Conservation (phyloP, 1,139 yeast species). For the Pneumocystis wakefieldiae region DNA sequence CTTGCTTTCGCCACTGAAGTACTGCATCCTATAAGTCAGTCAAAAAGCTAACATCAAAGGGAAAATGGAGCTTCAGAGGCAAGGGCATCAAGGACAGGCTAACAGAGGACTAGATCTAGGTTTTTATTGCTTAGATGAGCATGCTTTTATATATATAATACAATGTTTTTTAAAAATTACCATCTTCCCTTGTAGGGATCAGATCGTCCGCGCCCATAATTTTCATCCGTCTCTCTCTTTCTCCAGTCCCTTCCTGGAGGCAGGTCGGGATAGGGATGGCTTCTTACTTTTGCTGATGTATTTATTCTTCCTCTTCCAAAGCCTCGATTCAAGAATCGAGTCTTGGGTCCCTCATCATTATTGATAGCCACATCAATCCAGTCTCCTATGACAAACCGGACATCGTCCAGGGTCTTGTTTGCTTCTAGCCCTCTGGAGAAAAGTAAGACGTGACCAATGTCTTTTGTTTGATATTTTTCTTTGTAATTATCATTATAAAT, state of each 20-base stretch:
- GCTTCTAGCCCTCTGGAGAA: not conserved
- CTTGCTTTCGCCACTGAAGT: not conserved
- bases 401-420: not conserved
- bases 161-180: not conserved
- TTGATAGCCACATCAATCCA: slow-evolving; percentile 1
- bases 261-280: not conserved
- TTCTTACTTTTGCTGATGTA: not conserved
- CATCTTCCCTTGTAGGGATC: not conserved
- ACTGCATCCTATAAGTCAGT: not conserved
- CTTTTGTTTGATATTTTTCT: not conserved
- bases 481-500: not conserved
- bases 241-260: not conserved
- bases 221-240: not conserved
- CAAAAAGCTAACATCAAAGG: not conserved
- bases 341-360: not conserved
- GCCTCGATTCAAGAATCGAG: not conserved
- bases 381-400: not conserved
- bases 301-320: not conserved
- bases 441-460: not conserved
- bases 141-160: too few relatives aligned
- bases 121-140: too few relatives aligned
- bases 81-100: not conserved
- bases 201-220: not conserved
- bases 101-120: not conserved
- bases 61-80: not conserved